Conservation (phyloP, 352 stramenopile genomes). For the Vaucheria bursata region DNA sequence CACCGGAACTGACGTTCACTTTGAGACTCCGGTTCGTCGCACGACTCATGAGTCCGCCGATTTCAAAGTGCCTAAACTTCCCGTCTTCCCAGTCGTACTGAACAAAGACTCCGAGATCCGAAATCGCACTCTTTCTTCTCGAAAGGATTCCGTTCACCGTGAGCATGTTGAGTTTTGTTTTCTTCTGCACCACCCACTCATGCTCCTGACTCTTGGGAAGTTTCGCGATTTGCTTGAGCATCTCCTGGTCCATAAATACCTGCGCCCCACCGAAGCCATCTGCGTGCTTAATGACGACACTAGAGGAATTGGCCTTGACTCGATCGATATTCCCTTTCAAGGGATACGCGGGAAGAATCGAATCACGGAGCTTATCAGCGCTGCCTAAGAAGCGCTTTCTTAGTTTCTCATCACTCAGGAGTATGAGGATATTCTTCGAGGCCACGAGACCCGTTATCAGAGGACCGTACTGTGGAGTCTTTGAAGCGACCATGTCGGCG, state of each 20-base stretch:
- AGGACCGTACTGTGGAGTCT: not conserved
- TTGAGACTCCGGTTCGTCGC: not conserved
- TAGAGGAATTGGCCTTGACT: not conserved
- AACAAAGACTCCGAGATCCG: not conserved
- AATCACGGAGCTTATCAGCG: not conserved
- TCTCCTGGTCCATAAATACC: not conserved
- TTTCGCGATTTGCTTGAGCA: not conserved
- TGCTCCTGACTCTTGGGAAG: not conserved
- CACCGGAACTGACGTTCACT: not conserved
- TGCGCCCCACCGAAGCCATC: not conserved
- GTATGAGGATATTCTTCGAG: not conserved
- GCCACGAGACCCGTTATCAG: not conserved
- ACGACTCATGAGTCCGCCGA: not conserved
- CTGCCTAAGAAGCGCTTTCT: not conserved
- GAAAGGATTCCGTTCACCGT: not conserved
- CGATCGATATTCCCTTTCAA: not conserved
- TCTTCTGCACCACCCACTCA: not conserved
- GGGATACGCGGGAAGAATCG: not conserved
- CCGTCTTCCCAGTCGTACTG: slow-evolving; percentile 1
- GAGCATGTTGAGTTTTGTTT: not conserved
- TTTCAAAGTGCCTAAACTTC: not conserved
- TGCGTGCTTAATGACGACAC: not conserved
- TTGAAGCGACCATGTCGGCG: not conserved
- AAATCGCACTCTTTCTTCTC: not conserved
- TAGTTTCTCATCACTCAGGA: not conserved